A percentile compares a stretch with the other conserved stretches of the same genome.
phyloP scores from a whole-genome alignment of 441 rosid species.

The Populus hybrid region DNA sequence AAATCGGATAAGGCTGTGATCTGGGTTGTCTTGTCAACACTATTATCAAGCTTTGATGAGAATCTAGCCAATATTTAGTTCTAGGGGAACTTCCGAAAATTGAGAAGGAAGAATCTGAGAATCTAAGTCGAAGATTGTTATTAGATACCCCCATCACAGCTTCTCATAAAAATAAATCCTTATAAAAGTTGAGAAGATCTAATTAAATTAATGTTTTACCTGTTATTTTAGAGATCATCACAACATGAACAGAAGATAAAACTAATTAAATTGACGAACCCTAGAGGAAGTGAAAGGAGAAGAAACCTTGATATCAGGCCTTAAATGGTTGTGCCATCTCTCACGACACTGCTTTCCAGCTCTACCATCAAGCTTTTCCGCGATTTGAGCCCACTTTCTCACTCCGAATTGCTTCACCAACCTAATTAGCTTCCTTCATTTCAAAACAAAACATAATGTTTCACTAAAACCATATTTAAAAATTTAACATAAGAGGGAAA shows the following conservation, averaged over 20 bases:
- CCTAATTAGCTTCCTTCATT: conserved; percentile 57
- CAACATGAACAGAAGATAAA: not conserved
- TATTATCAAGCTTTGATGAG: not conserved
- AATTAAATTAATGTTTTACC: too few species aligned
- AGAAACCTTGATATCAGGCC: conserved; percentile 83
- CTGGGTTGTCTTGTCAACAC: not conserved
- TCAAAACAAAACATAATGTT: not conserved
- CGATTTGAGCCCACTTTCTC: conserved; percentile 84
- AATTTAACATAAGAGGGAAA: not conserved
- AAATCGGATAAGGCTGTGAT: not conserved
- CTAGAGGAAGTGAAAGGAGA: conserved; percentile 5
- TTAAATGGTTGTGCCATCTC: conserved; percentile 96
- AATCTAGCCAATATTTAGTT: not conserved
- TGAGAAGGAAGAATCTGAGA: not conserved
- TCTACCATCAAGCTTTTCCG: conserved; percentile 69
- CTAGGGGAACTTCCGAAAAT: not conserved
- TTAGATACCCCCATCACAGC: not conserved
- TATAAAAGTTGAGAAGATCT: not conserved
- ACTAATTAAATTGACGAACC: conserved; percentile 3
- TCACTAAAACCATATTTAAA: not conserved
- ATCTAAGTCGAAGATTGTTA: not conserved
- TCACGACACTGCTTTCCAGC: conserved; percentile 97
- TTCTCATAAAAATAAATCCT: not conserved
- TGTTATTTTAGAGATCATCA: not conserved
- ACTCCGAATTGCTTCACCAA: conserved; percentile 83